Conservation (phyloP, 805 yeast genomes). For the Diddensiella caesifluorescens region DNA sequence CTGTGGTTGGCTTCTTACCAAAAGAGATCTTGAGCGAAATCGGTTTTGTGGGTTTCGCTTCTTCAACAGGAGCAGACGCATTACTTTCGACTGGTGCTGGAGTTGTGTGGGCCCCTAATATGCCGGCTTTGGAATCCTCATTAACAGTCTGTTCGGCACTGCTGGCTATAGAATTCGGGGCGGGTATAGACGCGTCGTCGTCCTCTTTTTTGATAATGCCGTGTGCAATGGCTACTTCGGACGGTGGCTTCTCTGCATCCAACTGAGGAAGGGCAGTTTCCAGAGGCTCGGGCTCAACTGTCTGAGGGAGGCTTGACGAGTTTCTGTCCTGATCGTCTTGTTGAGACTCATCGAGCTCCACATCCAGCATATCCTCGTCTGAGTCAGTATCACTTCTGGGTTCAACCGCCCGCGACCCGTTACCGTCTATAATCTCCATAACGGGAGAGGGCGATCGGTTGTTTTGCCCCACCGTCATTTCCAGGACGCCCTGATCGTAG, state of each 20-base stretch:
- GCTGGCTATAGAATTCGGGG: too few species aligned
- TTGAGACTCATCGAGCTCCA: too few species aligned
- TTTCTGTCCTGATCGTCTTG: too few species aligned
- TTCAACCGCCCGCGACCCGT: constrained; percentile 2
- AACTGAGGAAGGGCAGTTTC: too few species aligned
- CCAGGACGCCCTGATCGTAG: background rate
- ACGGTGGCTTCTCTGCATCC: too few species aligned
- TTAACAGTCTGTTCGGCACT: too few species aligned
- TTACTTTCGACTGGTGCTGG: background rate
- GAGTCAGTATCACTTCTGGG: constrained; percentile 1
- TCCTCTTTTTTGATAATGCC: too few species aligned
- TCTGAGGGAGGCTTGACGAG: too few species aligned
- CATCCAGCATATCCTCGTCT: constrained; percentile 8
- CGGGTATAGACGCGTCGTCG: too few species aligned
- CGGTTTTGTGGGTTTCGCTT: constrained; percentile 9
- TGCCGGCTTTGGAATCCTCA: constrained; percentile 1
- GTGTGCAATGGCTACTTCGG: too few species aligned
- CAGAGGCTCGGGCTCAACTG: too few species aligned
- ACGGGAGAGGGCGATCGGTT: constrained; percentile 4
- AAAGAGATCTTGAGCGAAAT: constrained; percentile 11
- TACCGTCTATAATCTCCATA: constrained; percentile 4
- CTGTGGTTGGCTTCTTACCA: constrained; percentile 1
- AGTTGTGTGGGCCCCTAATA: background rate
- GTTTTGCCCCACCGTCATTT: background rate
- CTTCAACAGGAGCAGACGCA: constrained; percentile 1